Percentiles rank a stretch among this genome's conserved stretches.
phyloP scores from a whole-genome alignment of 352 stramenopile species.

The Pythium sukuiense region DNA sequence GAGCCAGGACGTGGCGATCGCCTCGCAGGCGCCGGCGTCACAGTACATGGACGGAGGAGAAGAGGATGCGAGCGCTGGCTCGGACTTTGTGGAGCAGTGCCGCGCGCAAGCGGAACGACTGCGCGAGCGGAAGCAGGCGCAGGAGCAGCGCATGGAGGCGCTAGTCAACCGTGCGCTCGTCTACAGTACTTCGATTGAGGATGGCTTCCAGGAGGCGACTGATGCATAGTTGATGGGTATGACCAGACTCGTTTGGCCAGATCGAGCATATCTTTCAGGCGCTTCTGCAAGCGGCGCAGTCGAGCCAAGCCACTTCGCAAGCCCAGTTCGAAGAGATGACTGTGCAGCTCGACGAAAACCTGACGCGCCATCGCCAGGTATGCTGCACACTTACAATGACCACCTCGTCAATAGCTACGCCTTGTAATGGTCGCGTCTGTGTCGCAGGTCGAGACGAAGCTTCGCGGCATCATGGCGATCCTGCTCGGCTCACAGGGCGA shows the following conservation, averaged over 20 bases:
- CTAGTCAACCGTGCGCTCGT: constrained; percentile 49
- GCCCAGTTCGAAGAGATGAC: constrained; percentile 16
- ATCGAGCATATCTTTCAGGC: constrained; percentile 32
- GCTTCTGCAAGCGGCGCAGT: constrained; percentile 17
- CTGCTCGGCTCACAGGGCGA: constrained; percentile 19
- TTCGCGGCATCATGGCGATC: constrained; percentile 29
- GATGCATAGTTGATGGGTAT: not conserved
- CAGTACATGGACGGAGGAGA: not conserved
- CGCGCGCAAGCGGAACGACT: constrained; percentile 38
- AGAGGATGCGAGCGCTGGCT: not conserved
- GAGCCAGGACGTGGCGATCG: not conserved
- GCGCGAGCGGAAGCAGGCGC: constrained; percentile 51
- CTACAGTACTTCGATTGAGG: not conserved
- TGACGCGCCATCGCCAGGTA: constrained; percentile 24
- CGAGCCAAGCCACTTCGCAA: constrained; percentile 3
- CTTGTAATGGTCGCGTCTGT: no score
- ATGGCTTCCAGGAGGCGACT: not conserved
- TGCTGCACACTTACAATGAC: no score
- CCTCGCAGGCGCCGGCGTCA: not conserved
- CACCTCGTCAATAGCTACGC: no score
- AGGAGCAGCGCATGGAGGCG: constrained; percentile 52
- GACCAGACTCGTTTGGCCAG: constrained; percentile 28
- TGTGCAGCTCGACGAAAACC: constrained; percentile 13
- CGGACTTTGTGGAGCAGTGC: constrained; percentile 40
- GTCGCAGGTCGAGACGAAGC: constrained; percentile 25